phyloP scores from a whole-genome alignment of 495 filamentous ascomycete genomes.

The Hyaloscypha bicolor region DNA sequence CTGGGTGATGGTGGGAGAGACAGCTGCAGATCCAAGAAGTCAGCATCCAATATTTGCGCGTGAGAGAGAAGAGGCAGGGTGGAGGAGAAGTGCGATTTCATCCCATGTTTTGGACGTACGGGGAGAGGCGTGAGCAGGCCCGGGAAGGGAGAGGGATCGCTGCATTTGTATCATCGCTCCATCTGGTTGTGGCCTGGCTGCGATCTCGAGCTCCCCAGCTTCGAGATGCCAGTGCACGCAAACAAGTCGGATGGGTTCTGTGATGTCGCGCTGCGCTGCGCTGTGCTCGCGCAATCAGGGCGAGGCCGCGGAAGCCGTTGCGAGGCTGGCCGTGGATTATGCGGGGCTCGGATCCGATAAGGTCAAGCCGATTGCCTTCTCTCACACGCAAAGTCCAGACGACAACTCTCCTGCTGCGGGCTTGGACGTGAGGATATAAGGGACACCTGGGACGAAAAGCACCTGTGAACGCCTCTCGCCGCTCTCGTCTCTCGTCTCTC shows the following conservation, averaged over 20 bases:
- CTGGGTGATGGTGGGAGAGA: conserved; percentile 36
- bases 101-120: conserved; percentile 32
- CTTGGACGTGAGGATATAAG: background rate
- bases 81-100: background rate
- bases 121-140: conserved; percentile 38
- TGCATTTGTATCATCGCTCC: conserved; percentile 39
- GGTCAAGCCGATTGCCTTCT: background rate
- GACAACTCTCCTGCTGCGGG: background rate
- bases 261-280: background rate
- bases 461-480: background rate
- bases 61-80: background rate
- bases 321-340: background rate
- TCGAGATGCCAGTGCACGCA: conserved; percentile 26
- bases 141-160: conserved; percentile 39
- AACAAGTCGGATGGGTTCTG: background rate
- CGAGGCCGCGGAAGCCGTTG: conserved; percentile 2
- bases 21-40: conserved; percentile 21
- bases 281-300: background rate
- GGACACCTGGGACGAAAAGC: background rate
- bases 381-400: background rate
- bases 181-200: conserved; percentile 28
- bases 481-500: background rate
- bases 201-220: conserved; percentile 35
- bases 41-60: conserved; percentile 17
- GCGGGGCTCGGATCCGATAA: conserved; percentile 4